Percentiles rank a stretch among this genome's conserved stretches.
These are phyloP conservation scores for Neonectria sp. DNA, from an alignment of 2,329 filamentous ascomycete species.

Conservation along the genomic window DNA sequence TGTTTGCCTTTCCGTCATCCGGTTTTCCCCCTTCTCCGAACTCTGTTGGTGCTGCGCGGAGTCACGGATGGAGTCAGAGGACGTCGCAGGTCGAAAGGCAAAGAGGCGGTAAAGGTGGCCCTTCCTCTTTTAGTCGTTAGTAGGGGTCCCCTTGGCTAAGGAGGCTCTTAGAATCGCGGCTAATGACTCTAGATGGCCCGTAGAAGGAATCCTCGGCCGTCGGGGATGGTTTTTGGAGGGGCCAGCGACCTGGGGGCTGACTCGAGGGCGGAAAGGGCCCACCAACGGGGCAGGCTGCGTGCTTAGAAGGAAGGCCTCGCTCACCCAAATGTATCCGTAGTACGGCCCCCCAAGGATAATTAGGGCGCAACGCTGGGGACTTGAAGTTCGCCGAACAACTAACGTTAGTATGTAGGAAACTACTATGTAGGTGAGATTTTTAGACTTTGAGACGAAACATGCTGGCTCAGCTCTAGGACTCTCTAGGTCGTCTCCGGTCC, in stretches of 20 bases:
- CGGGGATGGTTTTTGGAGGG: conserved; percentile 9
- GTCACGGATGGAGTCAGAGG: conserved; percentile 35
- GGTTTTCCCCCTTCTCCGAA: neutral
- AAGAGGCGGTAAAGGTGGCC: conserved; percentile 18
- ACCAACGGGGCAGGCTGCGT: conserved; percentile 9
- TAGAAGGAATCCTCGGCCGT: conserved; percentile 27
- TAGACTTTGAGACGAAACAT: conserved; percentile 46
- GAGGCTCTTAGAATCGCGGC: conserved; percentile 30
- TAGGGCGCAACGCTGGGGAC: neutral
- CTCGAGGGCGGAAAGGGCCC: conserved; percentile 24
- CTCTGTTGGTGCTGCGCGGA: conserved; percentile 10
- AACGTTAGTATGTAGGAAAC: neutral
- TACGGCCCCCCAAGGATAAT: neutral
- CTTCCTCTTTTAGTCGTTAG: neutral
- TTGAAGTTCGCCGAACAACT: neutral
- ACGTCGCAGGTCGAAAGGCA: neutral
- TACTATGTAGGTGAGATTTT: conserved; percentile 28
- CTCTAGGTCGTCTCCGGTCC: conserved; percentile 10
- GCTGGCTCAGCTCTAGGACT: conserved; percentile 10
- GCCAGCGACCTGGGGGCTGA: conserved; percentile 35
- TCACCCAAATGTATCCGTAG: neutral
- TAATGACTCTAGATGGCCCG: conserved; percentile 35
- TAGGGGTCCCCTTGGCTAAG: conserved; percentile 10
- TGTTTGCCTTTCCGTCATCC: neutral
- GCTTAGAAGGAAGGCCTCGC: conserved; percentile 9